Percentiles rank a stretch among this genome's conserved stretches.
phyloP scores from a whole-genome alignment of 768 basidiomycete species.

The Tulasnella calospora region DNA sequence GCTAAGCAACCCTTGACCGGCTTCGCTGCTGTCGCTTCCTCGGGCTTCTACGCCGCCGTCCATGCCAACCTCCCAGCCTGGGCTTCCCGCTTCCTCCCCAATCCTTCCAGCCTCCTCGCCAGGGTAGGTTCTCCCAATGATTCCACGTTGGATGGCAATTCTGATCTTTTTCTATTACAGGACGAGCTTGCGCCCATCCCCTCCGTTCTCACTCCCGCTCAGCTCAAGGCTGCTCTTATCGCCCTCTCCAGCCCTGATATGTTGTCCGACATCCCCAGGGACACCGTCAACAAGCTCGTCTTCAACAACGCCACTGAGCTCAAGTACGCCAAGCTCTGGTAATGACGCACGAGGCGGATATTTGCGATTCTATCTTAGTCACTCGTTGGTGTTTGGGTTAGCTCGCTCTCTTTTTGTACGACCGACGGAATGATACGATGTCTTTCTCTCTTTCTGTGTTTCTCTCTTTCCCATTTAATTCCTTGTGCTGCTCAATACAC shows the following conservation, averaged over 20 bases:
- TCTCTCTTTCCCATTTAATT: background rate
- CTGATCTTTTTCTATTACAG: background rate
- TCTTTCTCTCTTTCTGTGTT: background rate
- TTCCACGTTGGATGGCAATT: background rate
- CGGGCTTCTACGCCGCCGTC: slow-evolving; percentile 51
- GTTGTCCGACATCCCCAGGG: slow-evolving; percentile 49
- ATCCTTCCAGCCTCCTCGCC: background rate
- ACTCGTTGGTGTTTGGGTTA: background rate
- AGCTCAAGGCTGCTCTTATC: slow-evolving; percentile 73
- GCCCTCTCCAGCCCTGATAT: slow-evolving; percentile 51
- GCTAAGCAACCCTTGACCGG: slow-evolving; percentile 11
- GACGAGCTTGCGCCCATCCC: slow-evolving; percentile 28
- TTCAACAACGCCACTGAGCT: slow-evolving; percentile 69
- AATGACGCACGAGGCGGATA: background rate
- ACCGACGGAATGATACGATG: background rate
- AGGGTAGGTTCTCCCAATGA: background rate
- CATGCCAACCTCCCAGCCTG: slow-evolving; percentile 56
- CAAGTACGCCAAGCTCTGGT: slow-evolving; percentile 14
- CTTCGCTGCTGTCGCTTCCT: slow-evolving; percentile 36
- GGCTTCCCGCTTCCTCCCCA: slow-evolving; percentile 54
- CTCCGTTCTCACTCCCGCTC: slow-evolving; percentile 56
- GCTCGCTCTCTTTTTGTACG: slow-evolving; percentile 3
- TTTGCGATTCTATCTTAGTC: background rate
- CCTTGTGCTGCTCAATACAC: background rate
- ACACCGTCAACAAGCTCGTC: slow-evolving; percentile 66